phyloP scores from a whole-genome alignment of 768 basidiomycete genomes.

The Hypsizygus marmoreus region DNA sequence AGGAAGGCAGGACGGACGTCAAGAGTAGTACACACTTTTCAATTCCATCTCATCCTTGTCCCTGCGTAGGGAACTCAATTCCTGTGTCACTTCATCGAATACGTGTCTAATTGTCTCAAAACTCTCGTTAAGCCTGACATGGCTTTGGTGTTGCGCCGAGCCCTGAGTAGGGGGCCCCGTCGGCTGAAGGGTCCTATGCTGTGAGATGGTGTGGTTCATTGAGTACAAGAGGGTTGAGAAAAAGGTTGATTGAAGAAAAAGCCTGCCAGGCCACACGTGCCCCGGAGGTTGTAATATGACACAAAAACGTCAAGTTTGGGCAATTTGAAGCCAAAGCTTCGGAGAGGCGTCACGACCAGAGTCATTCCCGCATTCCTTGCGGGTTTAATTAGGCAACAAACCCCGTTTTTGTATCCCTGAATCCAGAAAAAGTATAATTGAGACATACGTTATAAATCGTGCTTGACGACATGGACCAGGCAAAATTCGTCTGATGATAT shows the following conservation, averaged over 20 bases:
- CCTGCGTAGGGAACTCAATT: constrained; percentile 64
- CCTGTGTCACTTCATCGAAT: constrained; percentile 74
- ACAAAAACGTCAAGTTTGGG: constrained; percentile 22
- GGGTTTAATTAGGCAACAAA: no score
- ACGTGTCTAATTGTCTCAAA: constrained; percentile 84
- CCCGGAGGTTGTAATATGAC: constrained; percentile 18
- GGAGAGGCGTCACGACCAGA: constrained; percentile 12
- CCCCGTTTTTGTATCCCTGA: no score
- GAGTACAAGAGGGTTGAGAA: constrained; percentile 14
- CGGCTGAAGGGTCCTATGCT: constrained; percentile 62
- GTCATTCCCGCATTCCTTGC: constrained; percentile 10
- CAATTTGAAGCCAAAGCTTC: constrained; percentile 8
- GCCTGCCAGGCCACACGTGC: constrained; percentile 22
- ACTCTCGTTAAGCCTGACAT: constrained; percentile 67
- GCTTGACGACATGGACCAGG: constrained; percentile 26
- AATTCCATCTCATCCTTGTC: constrained; percentile 90
- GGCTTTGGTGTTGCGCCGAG: constrained; percentile 37
- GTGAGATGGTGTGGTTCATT: constrained; percentile 22
- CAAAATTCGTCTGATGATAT: background rate
- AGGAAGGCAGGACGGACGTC: background rate
- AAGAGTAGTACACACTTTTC: constrained; percentile 61
- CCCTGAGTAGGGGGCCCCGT: constrained; percentile 47
- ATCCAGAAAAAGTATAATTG: constrained; percentile 26
- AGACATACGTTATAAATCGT: constrained; percentile 33
- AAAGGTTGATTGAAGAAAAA: constrained; percentile 12